Evolutionary conservation across 1,284 basidiomycete species (phyloP), one percentile per base, ranked within the genome.

Genomic region (Tilletia walkeri): DNA sequence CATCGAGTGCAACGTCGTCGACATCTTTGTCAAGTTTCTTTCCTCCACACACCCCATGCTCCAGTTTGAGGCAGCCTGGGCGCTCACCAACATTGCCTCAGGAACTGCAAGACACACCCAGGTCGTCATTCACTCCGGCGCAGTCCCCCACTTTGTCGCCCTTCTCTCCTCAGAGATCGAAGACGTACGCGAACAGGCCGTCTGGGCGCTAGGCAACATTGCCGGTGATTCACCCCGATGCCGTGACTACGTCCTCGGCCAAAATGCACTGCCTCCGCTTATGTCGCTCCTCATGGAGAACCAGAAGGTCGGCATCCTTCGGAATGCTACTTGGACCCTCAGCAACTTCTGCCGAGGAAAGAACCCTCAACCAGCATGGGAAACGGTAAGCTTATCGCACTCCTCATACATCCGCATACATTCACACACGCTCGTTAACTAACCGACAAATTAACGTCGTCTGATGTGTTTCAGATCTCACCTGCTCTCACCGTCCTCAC

Each of bases 61-160:
- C 78, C 80, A 98, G 93, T 99, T 99, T 82, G 95, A 99, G 86
- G 95, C 96, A 68, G 96, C 96, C 6, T 99, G 96, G 96, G 96
- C 96, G 61, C 88, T 99, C 78, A 99, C 96, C 81, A 99, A 99
- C 87, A 99, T 99, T 78, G 96, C 96, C 18, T 99, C 96, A 68
- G 96, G 96, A 66, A 99, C 96, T 48, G 95, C 95, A 45, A 93
- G 96, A 77, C 96, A 99, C 85, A 99, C 95, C 63, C 94, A 97
- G 86, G 94, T 97, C 72, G 96, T 99, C 69, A 99, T 99, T 85
- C 90, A 89, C 76, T 92, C 94, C 45, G 90, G 91, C 71, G 95
- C 95, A 50, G 95, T 99, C 38, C 95, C 95, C n/a, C 91, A 95
- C 85, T 98, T 98, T 83, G 97, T 99, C 87, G 76, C 81, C 74